A percentile compares a stretch with the other conserved stretches of the same genome.
Conservation (phyloP, 495 filamentous ascomycete genomes). For the Cercophora scortea region DNA sequence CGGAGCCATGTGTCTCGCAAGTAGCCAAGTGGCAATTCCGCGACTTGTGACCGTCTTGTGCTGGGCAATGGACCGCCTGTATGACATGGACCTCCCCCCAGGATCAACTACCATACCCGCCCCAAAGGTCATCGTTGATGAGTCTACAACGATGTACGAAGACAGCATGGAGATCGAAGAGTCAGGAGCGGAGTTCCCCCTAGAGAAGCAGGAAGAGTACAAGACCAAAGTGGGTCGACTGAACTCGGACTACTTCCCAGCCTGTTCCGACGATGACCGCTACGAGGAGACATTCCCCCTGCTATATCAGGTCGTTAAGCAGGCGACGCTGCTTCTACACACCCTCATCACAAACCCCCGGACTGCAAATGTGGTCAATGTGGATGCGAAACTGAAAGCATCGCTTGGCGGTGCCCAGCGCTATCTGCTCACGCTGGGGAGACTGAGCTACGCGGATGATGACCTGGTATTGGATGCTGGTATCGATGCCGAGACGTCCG, state of each 20-base stretch:
- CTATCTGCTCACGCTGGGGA: conserved; percentile 33
- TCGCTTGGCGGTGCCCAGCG: conserved; percentile 30
- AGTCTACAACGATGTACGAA: not conserved
- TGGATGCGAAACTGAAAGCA: conserved; percentile 29
- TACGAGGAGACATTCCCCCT: not conserved
- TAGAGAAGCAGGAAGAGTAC: no score
- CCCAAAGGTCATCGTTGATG: not conserved
- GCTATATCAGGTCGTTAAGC: conserved; percentile 18
- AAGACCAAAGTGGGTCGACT: no score
- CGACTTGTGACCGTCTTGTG: conserved; percentile 30
- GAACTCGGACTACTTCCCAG: no score
- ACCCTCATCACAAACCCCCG: conserved; percentile 31
- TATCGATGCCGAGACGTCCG: conserved; percentile 32
- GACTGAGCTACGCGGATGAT: conserved; percentile 39
- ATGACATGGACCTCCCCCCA: conserved; percentile 29
- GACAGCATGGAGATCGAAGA: not conserved
- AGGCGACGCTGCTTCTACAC: conserved; percentile 30
- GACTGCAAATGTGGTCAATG: conserved; percentile 24
- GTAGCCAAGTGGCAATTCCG: conserved; percentile 31
- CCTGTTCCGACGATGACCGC: not conserved
- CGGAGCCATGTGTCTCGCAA: conserved; percentile 29
- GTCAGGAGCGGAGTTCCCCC: not conserved
- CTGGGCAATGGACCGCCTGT: conserved; percentile 36
- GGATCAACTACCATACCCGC: not conserved
- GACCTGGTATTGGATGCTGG: conserved; percentile 34